A percentile compares a stretch with the other conserved stretches of the same genome.
phyloP scores from a whole-genome alignment of 1,284 basidiomycete species.

The Cerioporus squamosus region DNA sequence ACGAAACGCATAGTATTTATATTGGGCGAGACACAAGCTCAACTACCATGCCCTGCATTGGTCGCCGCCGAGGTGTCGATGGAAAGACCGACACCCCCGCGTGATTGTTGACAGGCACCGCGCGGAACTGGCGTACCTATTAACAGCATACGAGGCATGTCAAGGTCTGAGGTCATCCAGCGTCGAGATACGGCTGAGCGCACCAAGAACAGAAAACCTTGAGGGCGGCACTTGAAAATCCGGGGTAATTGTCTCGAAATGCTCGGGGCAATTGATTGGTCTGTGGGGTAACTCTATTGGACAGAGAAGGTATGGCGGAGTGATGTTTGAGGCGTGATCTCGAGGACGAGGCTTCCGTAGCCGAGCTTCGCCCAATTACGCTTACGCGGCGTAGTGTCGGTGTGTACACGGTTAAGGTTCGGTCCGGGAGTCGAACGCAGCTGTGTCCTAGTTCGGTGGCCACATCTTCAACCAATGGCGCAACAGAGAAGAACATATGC shows the following conservation, averaged over 20 bases:
- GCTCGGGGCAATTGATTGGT: slow-evolving; percentile 32
- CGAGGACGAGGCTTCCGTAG: not conserved
- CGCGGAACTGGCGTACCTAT: slow-evolving; percentile 13
- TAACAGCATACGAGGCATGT: slow-evolving; percentile 7
- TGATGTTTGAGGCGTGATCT: slow-evolving; percentile 9
- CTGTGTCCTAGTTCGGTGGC: slow-evolving; percentile 1
- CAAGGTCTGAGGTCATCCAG: slow-evolving; percentile 13
- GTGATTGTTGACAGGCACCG: slow-evolving; percentile 19
- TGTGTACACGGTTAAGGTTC: slow-evolving; percentile 34
- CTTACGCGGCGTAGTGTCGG: slow-evolving; percentile 33
- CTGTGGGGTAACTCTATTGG: slow-evolving; percentile 26
- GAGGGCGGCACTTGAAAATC: slow-evolving; percentile 15
- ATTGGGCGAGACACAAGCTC: slow-evolving; percentile 5
- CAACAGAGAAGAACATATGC: not conserved
- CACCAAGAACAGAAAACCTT: slow-evolving; percentile 13
- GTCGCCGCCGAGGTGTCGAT: slow-evolving; percentile 1
- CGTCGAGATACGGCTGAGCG: slow-evolving; percentile 8
- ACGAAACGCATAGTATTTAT: slow-evolving; percentile 25
- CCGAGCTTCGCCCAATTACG: slow-evolving; percentile 19
- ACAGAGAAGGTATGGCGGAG: slow-evolving; percentile 2
- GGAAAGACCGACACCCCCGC: slow-evolving; percentile 14
- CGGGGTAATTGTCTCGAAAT: slow-evolving; percentile 35
- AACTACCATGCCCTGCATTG: not conserved
- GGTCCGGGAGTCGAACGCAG: slow-evolving; percentile 24
- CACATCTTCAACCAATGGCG: slow-evolving; percentile 9